phyloP scores from a whole-genome alignment of 2,329 filamentous ascomycete genomes.

The Claviceps maximensis region DNA sequence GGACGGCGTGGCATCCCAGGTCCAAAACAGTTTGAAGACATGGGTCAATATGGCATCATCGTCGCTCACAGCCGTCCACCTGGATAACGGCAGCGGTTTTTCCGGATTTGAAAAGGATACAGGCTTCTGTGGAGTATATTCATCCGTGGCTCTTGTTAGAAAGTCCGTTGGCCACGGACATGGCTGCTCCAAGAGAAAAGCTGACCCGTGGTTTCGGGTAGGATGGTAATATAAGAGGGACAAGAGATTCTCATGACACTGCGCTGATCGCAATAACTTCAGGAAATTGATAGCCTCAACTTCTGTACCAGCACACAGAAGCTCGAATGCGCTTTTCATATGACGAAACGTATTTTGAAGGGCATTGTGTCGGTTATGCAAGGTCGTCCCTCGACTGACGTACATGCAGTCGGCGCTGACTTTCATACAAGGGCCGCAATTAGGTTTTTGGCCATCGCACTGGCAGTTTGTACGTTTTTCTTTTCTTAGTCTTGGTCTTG shows the following conservation, averaged over 20 bases:
- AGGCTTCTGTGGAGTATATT: neutral
- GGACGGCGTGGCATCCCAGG: conserved; percentile 11
- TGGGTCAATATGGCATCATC: conserved; percentile 9
- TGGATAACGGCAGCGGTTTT: conserved; percentile 8
- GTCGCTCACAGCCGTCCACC: conserved; percentile 10
- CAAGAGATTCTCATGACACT: neutral
- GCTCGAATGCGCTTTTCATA: neutral
- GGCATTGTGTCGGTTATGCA: neutral
- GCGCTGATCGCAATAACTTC: neutral
- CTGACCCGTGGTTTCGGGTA: neutral
- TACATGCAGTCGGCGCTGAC: neutral
- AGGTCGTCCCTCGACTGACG: neutral
- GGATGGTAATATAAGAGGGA: neutral
- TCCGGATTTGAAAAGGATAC: neutral
- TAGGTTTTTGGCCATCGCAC: conserved; percentile 7
- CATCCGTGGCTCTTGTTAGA: neutral
- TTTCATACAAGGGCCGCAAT: neutral
- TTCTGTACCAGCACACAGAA: neutral
- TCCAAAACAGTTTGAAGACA: conserved; percentile 12
- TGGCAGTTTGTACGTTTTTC: too few relatives aligned
- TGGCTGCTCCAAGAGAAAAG: neutral
- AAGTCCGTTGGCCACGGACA: neutral
- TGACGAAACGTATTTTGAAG: conserved; percentile 1
- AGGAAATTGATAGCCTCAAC: neutral
- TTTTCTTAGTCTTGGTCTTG: too few relatives aligned